Evolutionary conservation across 2,329 filamentous ascomycete species (phyloP).

Genomic region (Grosmannia clavigera): DNA sequence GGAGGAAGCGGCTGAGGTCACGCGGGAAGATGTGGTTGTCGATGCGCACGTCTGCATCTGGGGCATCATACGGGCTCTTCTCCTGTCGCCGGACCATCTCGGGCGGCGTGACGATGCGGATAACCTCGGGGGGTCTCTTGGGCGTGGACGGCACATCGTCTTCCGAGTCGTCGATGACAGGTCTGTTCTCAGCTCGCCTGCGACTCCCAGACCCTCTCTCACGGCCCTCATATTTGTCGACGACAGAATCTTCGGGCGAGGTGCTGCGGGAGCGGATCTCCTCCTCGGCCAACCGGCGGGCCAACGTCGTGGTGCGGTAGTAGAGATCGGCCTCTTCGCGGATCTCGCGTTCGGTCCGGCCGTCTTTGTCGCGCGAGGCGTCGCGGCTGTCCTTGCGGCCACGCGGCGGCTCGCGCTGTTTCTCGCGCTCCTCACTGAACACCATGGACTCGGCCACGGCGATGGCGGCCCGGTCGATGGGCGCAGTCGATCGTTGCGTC

Average conservation of each 20-base stretch:
- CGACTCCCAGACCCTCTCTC: background rate
- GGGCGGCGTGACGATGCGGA: constrained; percentile 43
- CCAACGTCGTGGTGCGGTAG: constrained; percentile 43
- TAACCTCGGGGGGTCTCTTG: constrained; percentile 19
- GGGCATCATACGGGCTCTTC: constrained; percentile 41
- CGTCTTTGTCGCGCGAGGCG: constrained; percentile 7
- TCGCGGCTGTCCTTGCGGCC: constrained; percentile 7
- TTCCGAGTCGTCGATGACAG: constrained; percentile 37
- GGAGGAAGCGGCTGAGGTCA: constrained; percentile 28
- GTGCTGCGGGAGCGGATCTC: constrained; percentile 39
- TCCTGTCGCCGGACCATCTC: constrained; percentile 31
- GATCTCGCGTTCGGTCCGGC: constrained; percentile 12
- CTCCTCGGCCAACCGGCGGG: constrained; percentile 40
- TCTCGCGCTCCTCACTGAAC: constrained; percentile 24
- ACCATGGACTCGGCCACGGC: constrained; percentile 33
- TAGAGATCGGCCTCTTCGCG: constrained; percentile 45
- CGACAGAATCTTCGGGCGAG: constrained; percentile 39
- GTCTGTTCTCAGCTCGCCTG: background rate
- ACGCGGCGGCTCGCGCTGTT: constrained; percentile 13
- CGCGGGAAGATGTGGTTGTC: constrained; percentile 45
- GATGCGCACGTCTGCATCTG: constrained; percentile 51
- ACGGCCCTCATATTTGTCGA: constrained; percentile 37
- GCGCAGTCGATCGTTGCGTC: constrained; percentile 33
- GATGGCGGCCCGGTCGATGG: constrained; percentile 31
- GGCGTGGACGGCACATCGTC: constrained; percentile 11